Evolutionary conservation across 345 rosid species (phyloP), one percentile per base, ranked within the genome.

Genomic region (Salix viminalis): DNA sequence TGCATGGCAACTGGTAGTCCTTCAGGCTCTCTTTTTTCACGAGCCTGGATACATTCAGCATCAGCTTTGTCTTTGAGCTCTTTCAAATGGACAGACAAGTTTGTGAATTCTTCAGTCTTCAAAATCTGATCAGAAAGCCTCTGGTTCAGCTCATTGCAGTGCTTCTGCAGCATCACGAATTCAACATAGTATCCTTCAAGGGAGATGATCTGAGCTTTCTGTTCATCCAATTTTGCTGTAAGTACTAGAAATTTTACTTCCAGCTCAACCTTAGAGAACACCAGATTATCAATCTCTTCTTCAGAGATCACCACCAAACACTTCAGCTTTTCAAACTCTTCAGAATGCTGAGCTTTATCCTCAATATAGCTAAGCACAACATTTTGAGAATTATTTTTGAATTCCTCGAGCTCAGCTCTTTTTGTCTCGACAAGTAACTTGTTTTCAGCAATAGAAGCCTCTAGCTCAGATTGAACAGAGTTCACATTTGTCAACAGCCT

Each of bases 21-120:
- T 77, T 85, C 89, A 81, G 83, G 76, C 30, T 84, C 91, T 44
- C 83, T 81, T 79, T 89, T 91, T 72, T 90, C 90, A 75, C 81
- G 86, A 50, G 91, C 90, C 71, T 83, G 89, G 65, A 56, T 73
- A 80, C 80, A 79, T 83, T 93, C 97, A 23, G 86, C 87, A n/a
- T 96, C 94, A 76, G 94, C 91, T 83, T 88, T 89, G 76, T 91
- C 94, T 83, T 96, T 96, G 72, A 92, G 98, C 88, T 88, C 97
- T 88, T 86, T 91, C 84, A 93, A 82, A 86, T 89, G 98, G 77
- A 75, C 75, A 75, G 93, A 87, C 89, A 96, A 85, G 82, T 85
- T 92, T 83, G 84, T 92, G 80, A 89, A 90, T 84, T 96, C 98
- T 84, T 91, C 96, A 64, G 98, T 90, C 91, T 89, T 92, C 86